Evolutionary conservation across 345 rosid species (phyloP).

Genomic region (Eucalyptus pauciflora): DNA sequence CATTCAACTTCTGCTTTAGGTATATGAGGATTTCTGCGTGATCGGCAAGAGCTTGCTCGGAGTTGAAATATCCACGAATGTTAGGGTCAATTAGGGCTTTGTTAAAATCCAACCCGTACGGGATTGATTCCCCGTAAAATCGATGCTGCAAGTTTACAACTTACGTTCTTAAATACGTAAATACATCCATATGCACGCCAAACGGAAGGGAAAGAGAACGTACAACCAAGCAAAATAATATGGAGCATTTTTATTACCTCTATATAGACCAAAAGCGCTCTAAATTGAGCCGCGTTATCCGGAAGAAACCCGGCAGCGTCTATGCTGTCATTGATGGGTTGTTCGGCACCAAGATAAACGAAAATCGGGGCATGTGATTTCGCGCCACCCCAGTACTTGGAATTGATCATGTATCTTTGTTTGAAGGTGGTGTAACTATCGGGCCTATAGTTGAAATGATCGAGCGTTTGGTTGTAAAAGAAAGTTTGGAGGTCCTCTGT

Average conservation of each 20-base stretch:
- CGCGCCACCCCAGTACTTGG: constrained; percentile 39
- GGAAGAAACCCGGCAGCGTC: constrained; percentile 3
- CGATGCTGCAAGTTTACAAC: constrained; percentile 34
- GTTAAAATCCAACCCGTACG: constrained; percentile 23
- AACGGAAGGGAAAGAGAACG: background rate
- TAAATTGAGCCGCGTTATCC: constrained; percentile 19
- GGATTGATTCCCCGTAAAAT: constrained; percentile 48
- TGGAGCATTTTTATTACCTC: background rate
- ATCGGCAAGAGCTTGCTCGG: constrained; percentile 56
- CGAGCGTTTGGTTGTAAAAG: constrained; percentile 28
- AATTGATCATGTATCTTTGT: constrained; percentile 31
- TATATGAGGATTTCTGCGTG: constrained; percentile 35
- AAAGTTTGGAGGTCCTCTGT: constrained; percentile 2
- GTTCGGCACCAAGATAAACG: constrained; percentile 35
- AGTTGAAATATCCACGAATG: constrained; percentile 32
- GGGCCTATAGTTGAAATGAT: constrained; percentile 42
- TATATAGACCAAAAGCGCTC: background rate
- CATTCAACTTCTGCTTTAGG: constrained; percentile 41
- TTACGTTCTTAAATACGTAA: background rate
- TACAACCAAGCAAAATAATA: background rate
- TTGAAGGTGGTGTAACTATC: constrained; percentile 40
- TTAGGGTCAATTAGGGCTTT: constrained; percentile 37
- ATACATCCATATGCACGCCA: background rate
- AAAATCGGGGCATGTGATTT: constrained; percentile 30
- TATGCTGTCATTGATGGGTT: constrained; percentile 7